Evolutionary conservation across 2,329 filamentous ascomycete species (phyloP).

Genomic region (Nemania serpens): DNA sequence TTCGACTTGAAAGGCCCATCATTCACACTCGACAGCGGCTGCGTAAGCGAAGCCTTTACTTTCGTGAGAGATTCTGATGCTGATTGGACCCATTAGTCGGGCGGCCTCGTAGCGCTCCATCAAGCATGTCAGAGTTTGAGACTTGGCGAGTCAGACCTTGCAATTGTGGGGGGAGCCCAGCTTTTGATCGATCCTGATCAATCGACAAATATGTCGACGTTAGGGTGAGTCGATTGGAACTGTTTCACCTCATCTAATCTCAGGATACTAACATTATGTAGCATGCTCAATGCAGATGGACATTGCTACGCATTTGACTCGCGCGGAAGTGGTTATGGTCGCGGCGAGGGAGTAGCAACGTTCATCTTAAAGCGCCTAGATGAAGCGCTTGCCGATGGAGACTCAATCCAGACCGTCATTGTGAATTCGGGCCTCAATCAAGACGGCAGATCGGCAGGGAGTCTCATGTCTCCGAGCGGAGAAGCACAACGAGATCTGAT

Average conservation of each 20-base stretch:
- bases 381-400: constrained; percentile 52
- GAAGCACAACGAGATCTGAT: constrained; percentile 19
- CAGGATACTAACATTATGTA: neutral
- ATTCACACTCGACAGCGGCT: constrained; percentile 23
- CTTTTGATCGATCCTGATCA: constrained; percentile 27
- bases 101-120: constrained; percentile 8
- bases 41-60: constrained; percentile 8
- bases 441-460: constrained; percentile 39
- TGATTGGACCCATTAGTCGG: neutral
- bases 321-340: constrained; percentile 56
- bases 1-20: constrained; percentile 23
- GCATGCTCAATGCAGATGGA: constrained; percentile 24
- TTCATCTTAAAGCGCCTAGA: constrained; percentile 55
- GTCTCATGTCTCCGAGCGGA: constrained; percentile 48
- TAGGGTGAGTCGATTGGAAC: constrained; percentile 22
- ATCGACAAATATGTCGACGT: constrained; percentile 10
- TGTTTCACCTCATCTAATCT: constrained; percentile 34
- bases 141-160: constrained; percentile 17
- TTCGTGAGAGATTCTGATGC: neutral
- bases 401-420: constrained; percentile 42
- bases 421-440: constrained; percentile 20
- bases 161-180: constrained; percentile 20
- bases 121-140: constrained; percentile 9
- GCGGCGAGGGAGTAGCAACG: constrained; percentile 53
- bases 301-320: constrained; percentile 45